A percentile compares a stretch with the other conserved stretches of the same genome.
Conservation (phyloP, 2,329 filamentous ascomycete species). For the Harringtonia lauricola region DNA sequence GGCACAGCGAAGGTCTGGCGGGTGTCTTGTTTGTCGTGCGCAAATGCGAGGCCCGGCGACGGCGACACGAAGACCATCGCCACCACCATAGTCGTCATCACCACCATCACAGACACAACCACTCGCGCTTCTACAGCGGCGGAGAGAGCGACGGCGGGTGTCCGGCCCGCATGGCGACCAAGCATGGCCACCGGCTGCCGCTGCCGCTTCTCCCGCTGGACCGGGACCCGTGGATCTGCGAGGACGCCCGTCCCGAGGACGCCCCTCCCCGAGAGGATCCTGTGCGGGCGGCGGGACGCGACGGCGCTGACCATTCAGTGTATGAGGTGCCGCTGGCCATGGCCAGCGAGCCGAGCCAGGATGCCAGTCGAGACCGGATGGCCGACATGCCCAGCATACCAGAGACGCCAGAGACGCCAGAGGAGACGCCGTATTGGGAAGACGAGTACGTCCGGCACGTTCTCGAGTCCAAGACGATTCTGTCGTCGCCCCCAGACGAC, state of each 20-base stretch:
- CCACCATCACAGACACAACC: neutral
- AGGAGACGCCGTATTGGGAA: no score
- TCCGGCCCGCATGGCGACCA: constrained; percentile 9
- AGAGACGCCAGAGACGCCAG: no score
- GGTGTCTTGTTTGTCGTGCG: constrained; percentile 4
- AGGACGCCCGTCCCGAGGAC: neutral
- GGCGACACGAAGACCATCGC: neutral
- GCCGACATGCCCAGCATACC: no score
- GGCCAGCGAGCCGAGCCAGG: no score
- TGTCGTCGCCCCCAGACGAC: neutral
- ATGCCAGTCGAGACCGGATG: no score
- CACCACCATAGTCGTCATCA: neutral
- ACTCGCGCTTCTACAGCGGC: neutral
- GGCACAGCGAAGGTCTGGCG: constrained; percentile 1
- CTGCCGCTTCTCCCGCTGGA: constrained; percentile 6
- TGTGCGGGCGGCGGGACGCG: no score
- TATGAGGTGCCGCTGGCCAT: no score
- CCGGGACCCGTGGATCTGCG: constrained; percentile 1
- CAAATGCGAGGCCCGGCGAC: constrained; percentile 5
- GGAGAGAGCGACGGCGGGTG: neutral
- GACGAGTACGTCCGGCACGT: constrained; percentile 3
- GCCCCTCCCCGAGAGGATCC: neutral
- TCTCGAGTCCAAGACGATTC: constrained; percentile 2
- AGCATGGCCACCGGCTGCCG: constrained; percentile 11
- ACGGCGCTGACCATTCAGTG: no score